phyloP scores from a whole-genome alignment of 768 basidiomycete genomes.

The Tubosaeta brunneosetosa region DNA sequence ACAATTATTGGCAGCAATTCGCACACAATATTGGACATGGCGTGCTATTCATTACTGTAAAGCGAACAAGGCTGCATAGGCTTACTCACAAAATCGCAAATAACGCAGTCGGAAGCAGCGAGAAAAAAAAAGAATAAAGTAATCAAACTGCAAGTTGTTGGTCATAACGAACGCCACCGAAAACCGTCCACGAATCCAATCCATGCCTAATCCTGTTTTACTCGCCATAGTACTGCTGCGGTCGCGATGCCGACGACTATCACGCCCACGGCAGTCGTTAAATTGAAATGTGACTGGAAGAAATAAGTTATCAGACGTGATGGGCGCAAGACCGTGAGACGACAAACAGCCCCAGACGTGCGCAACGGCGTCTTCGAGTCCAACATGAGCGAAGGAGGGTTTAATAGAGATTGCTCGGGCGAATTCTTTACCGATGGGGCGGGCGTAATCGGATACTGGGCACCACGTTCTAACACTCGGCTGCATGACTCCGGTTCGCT shows the following conservation, averaged over 20 bases:
- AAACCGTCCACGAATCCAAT: constrained; percentile 18
- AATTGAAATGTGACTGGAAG: constrained; percentile 27
- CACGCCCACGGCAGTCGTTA: constrained; percentile 57
- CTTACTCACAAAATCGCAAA: constrained; percentile 24
- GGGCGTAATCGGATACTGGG: constrained; percentile 29
- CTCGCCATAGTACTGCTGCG: constrained; percentile 69
- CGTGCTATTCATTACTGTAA: no score
- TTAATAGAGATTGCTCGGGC: constrained; percentile 19
- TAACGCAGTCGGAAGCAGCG: constrained; percentile 12
- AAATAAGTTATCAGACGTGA: constrained; percentile 18
- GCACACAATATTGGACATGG: no score
- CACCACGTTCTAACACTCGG: constrained; percentile 13
- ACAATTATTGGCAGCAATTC: no score
- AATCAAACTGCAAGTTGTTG: constrained; percentile 18
- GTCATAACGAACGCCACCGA: constrained; percentile 14
- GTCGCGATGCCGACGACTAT: constrained; percentile 64
- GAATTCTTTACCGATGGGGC: constrained; percentile 30
- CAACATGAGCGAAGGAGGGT: constrained; percentile 4
- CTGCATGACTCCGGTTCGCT: constrained; percentile 27
- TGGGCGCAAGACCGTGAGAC: constrained; percentile 14
- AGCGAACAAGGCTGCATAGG: constrained; percentile 16
- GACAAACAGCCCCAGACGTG: constrained; percentile 27
- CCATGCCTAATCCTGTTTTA: constrained; percentile 41
- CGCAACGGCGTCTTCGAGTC: constrained; percentile 16
- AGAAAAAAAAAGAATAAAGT: constrained; percentile 25